A percentile compares a stretch with the other conserved stretches of the same genome.
Evolutionary conservation across 495 filamentous ascomycete species (phyloP).

Genomic region (Xylaria bambusicola): DNA sequence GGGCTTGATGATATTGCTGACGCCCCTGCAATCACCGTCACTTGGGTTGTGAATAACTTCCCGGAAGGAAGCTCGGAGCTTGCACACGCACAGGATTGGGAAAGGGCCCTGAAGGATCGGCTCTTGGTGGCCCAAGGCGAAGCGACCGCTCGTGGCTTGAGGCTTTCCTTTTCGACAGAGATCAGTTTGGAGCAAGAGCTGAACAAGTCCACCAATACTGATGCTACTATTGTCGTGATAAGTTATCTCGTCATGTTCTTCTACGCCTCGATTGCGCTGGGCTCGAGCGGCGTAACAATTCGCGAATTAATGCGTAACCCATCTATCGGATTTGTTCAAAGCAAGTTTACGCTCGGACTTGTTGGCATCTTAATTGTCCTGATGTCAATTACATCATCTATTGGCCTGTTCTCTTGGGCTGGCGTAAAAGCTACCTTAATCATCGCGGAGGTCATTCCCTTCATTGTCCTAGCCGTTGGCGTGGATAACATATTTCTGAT

Average conservation of each 20-base stretch:
- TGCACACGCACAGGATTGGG: conserved; percentile 82
- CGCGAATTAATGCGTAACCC: conserved; percentile 77
- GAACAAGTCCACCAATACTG: conserved; percentile 96
- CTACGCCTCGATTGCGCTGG: conserved; percentile 89
- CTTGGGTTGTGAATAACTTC: conserved; percentile 95
- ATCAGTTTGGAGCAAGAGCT: conserved; percentile 89
- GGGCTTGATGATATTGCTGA: conserved; percentile 67
- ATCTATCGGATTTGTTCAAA: conserved; percentile 81
- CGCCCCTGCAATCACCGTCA: conserved; percentile 77
- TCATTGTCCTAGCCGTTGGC: conserved; percentile 91
- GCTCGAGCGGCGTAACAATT: conserved; percentile 78
- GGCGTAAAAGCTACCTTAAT: conserved; percentile 94
- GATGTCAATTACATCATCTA: conserved; percentile 94
- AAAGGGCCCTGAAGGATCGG: conserved; percentile 69
- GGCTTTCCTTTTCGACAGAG: conserved; percentile 92
- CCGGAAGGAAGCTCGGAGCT: conserved; percentile 69
- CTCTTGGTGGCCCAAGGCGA: conserved; percentile 76
- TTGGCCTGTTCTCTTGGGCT: conserved; percentile 86
- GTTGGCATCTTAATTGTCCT: conserved; percentile 92
- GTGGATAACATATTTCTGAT: conserved; percentile 99
- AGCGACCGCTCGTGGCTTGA: conserved; percentile 72
- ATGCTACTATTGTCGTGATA: conserved; percentile 94
- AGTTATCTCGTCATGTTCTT: conserved; percentile 99
- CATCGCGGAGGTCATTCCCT: conserved; percentile 97
- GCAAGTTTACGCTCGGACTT: conserved; percentile 91